These are phyloP conservation scores for Rhizopogon roseolus DNA, from an alignment of 768 basidiomycete genomes.

Conservation along the genomic window DNA sequence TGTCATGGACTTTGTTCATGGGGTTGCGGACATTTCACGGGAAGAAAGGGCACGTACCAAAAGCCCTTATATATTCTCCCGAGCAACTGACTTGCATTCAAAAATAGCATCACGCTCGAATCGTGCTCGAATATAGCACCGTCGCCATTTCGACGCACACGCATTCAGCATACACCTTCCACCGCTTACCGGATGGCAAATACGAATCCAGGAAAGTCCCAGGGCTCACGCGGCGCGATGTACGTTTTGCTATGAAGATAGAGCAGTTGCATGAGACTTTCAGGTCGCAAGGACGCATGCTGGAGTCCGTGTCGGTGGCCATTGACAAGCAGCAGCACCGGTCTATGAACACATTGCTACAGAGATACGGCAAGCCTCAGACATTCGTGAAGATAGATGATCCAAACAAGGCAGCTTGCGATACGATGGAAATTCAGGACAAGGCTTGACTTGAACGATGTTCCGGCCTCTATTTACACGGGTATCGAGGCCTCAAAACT, in stretches of 20 bases:
- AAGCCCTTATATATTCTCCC: neutral
- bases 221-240: constrained; percentile 46
- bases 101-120: constrained; percentile 27
- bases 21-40: constrained; percentile 20
- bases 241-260: constrained; percentile 42
- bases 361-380: constrained; percentile 10
- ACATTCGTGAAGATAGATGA: neutral
- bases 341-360: constrained; percentile 22
- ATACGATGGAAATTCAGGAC: neutral
- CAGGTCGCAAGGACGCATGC: constrained; percentile 15
- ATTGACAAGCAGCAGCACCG: constrained; percentile 8
- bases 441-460: neutral
- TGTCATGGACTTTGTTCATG: constrained; percentile 23
- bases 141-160: constrained; percentile 22
- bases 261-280: constrained; percentile 30
- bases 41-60: constrained; percentile 26
- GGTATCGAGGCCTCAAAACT: neutral
- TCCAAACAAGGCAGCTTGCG: neutral
- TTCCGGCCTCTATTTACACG: neutral
- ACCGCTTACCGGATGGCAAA: constrained; percentile 7
- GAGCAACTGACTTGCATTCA: neutral
- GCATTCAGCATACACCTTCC: constrained; percentile 17
- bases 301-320: constrained; percentile 15
- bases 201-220: constrained; percentile 19
- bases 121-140: constrained; percentile 18